Conservation (phyloP, 2,329 filamentous ascomycete genomes). For the Aureobasidium sp. region DNA sequence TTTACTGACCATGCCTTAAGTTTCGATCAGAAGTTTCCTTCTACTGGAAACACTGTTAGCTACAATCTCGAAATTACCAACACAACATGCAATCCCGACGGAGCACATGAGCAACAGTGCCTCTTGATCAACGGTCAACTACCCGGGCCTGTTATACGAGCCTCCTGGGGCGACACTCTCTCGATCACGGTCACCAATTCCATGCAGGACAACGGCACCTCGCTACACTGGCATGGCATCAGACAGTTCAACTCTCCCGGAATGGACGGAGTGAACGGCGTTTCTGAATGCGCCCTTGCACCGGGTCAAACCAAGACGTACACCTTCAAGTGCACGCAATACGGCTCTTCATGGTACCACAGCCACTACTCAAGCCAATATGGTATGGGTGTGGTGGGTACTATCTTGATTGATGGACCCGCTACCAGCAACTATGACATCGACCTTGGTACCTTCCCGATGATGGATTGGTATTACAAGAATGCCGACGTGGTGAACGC, state of each 20-base stretch:
- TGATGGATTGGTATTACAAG: constrained; percentile 29
- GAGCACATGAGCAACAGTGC: constrained; percentile 25
- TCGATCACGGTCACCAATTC: constrained; percentile 49
- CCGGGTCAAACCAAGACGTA: constrained; percentile 49
- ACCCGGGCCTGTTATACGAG: constrained; percentile 56
- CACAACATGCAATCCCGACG: constrained; percentile 35
- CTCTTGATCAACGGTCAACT: constrained; percentile 57
- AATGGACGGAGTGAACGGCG: constrained; percentile 49
- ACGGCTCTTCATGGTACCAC: constrained; percentile 37
- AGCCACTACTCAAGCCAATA: constrained; percentile 38
- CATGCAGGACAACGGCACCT: constrained; percentile 49
- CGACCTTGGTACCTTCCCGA: constrained; percentile 26
- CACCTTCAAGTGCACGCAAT: constrained; percentile 45
- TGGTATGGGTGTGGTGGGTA: constrained; percentile 37
- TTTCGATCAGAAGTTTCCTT: constrained; percentile 37
- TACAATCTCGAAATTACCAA: constrained; percentile 31
- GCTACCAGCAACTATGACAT: constrained; percentile 35
- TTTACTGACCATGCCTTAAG: not conserved
- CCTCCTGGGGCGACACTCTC: constrained; percentile 42
- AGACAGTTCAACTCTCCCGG: constrained; percentile 49
- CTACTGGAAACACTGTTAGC: constrained; percentile 30
- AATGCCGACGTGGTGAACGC: constrained; percentile 25
- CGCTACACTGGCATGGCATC: constrained; percentile 56
- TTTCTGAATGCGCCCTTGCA: constrained; percentile 42
- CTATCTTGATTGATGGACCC: constrained; percentile 37